Conservation (phyloP, 148 eudicot species). For the Spergularia marina region DNA sequence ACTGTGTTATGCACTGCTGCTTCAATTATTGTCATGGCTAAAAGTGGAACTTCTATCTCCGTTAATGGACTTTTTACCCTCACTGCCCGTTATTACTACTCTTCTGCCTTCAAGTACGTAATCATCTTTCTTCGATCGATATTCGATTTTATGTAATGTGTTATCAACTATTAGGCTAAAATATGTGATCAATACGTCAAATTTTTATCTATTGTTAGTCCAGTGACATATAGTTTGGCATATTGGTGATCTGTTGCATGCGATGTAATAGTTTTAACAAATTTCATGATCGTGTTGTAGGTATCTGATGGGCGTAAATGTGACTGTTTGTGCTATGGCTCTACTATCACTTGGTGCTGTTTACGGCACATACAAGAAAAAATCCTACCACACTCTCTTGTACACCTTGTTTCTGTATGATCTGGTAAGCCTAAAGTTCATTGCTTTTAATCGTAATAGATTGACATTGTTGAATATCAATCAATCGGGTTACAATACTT, state of each 20-base stretch:
- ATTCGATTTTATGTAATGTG: too few species aligned
- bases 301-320: neutral
- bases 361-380: neutral
- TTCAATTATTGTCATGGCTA: slow-evolving; percentile 15
- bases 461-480: too few species aligned
- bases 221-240: too few species aligned
- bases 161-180: too few species aligned
- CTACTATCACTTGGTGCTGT: neutral
- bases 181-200: too few species aligned
- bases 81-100: slow-evolving; percentile 3
- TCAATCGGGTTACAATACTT: too few species aligned
- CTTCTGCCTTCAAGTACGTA: slow-evolving; percentile 24
- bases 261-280: neutral
- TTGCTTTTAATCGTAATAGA: neutral
- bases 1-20: neutral
- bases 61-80: neutral
- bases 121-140: too few species aligned
- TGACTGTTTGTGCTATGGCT: neutral
- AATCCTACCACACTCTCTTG: neutral
- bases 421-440: slow-evolving; percentile 16
- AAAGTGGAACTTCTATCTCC: neutral
- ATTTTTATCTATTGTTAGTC: too few species aligned
- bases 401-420: slow-evolving; percentile 14
- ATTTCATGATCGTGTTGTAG: neutral
- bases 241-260: too few species aligned